Percentiles rank a stretch among this genome's conserved stretches.
Evolutionary conservation across 768 basidiomycete species (phyloP).

Genomic region (Kwoniella mangroviensis): DNA sequence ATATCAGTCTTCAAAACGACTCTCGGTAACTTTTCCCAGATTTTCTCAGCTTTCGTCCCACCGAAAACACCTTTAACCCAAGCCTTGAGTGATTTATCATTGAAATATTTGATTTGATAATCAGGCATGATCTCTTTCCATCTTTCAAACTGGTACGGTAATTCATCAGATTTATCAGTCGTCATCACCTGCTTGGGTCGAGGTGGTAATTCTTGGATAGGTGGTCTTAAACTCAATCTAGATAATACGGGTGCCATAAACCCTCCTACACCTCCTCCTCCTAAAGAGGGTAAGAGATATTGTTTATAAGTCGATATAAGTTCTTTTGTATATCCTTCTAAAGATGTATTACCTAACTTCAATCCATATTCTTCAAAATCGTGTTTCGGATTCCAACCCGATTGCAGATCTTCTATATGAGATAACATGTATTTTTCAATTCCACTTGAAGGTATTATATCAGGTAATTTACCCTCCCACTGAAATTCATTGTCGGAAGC

Average conservation of each 20-base stretch:
- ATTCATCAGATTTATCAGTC: slow-evolving; percentile 36
- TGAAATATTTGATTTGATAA: slow-evolving; percentile 45
- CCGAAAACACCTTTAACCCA: slow-evolving; percentile 45
- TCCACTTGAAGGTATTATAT: slow-evolving; percentile 27
- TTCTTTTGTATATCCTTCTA: slow-evolving; percentile 34
- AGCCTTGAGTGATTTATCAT: slow-evolving; percentile 35
- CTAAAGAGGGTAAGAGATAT: slow-evolving; percentile 25
- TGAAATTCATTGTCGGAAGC: background rate
- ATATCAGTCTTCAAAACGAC: slow-evolving; percentile 47
- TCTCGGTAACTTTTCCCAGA: slow-evolving; percentile 42
- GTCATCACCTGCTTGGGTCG: slow-evolving; percentile 42
- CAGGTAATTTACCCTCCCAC: slow-evolving; percentile 24
- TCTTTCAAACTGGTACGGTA: slow-evolving; percentile 39
- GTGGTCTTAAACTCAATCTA: slow-evolving; percentile 40
- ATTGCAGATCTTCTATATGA: slow-evolving; percentile 30
- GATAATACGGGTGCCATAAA: slow-evolving; percentile 41
- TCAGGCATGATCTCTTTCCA: slow-evolving; percentile 48
- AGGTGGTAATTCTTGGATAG: slow-evolving; percentile 33
- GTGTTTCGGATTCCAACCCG: slow-evolving; percentile 26
- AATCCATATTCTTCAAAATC: slow-evolving; percentile 33
- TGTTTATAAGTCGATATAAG: slow-evolving; percentile 33
- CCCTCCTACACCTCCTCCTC: slow-evolving; percentile 5
- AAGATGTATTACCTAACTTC: slow-evolving; percentile 30
- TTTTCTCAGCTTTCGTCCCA: slow-evolving; percentile 34
- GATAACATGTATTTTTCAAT: slow-evolving; percentile 32